phyloP scores from a whole-genome alignment of 2,329 filamentous ascomycete genomes.

The Scolecobasidium constrictum region DNA sequence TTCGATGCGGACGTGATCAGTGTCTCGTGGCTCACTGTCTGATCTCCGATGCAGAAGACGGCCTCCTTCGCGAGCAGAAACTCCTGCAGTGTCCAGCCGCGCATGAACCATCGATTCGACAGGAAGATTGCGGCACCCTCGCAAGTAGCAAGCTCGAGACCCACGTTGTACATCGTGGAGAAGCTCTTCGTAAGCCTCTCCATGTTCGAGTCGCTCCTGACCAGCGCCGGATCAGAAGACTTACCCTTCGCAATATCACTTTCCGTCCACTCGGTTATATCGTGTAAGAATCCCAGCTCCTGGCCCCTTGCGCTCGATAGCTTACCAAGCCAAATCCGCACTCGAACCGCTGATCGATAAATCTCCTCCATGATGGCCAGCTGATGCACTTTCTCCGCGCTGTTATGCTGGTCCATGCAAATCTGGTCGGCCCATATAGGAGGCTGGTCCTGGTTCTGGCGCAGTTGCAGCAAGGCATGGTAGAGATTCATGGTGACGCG shows the following conservation, averaged over 20 bases:
- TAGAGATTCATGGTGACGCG: slow-evolving; percentile 19
- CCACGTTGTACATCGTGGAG: too few relatives aligned
- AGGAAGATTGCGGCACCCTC: too few relatives aligned
- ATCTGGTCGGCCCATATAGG: slow-evolving; percentile 7
- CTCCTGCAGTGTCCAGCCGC: too few relatives aligned
- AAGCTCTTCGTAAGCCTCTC: too few relatives aligned
- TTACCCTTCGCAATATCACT: too few relatives aligned
- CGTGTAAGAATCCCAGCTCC: slow-evolving; percentile 8
- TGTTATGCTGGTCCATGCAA: slow-evolving; percentile 7
- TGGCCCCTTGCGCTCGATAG: neutral
- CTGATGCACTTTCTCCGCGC: slow-evolving; percentile 7
- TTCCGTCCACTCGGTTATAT: slow-evolving; percentile 6
- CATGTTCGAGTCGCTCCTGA: too few relatives aligned
- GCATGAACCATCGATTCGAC: too few relatives aligned
- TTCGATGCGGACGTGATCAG: slow-evolving; percentile 3
- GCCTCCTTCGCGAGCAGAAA: slow-evolving; percentile 8
- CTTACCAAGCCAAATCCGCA: neutral
- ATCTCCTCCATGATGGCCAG: slow-evolving; percentile 6
- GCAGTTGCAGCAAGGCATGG: slow-evolving; percentile 9
- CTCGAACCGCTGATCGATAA: slow-evolving; percentile 1
- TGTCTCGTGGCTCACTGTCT: slow-evolving; percentile 1
- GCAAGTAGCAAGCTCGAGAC: too few relatives aligned
- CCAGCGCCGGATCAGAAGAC: too few relatives aligned
- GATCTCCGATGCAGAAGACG: slow-evolving; percentile 7
- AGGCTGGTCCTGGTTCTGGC: neutral